Base-by-base conservation (phyloP, 768 basidiomycete species). In the Pleurotus cornucopiae region DNA sequence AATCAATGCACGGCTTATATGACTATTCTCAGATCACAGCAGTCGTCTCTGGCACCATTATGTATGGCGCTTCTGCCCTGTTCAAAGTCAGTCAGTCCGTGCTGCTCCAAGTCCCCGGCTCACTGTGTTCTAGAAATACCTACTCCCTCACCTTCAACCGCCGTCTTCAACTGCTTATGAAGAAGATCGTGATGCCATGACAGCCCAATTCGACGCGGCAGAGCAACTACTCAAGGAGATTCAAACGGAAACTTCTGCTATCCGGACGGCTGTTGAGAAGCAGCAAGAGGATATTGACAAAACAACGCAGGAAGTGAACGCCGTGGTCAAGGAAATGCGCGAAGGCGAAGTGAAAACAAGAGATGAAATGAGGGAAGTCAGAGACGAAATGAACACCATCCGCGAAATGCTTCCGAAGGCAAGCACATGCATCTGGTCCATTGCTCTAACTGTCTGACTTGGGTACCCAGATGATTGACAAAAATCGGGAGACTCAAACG, bases 361-460 rank as follows among this genome's bases (percentile, higher is more conserved):
- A 44, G 88, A 93, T 48, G 94, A 96, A 67, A 87, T 98, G 82
- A 82, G 89, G 25, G 91, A 94, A 74, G 85, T 98, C 54, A 83
- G 91, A 54, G 91, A 93, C 9, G 97, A 98, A 67, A 80, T 98
- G 51, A 90, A 88, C 63, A 89, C 85, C 59, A 84, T 98, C 46
- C 84, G 89, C 16, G 94, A 96, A 60, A 87, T 95, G 85, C 71
- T 99, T 14, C 97, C 97, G 4, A 94, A 91, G 83, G 97, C 95
- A 59, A 23, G 73, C 65, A 11, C 46, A 18, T 7, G 23, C n/a
- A 59, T 52, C 55, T 4, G 16, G 9, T n/a, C 55, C 58, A 44
- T 37, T 16, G 38, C 57, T 46, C 11, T n/a, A 54, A 39, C 5
- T 46, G 9, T 25, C 26, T 58, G 34, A 39, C n/a, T 25, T 23